phyloP scores from a whole-genome alignment of 768 basidiomycete species.

The Leucocoprinus leucothites region DNA sequence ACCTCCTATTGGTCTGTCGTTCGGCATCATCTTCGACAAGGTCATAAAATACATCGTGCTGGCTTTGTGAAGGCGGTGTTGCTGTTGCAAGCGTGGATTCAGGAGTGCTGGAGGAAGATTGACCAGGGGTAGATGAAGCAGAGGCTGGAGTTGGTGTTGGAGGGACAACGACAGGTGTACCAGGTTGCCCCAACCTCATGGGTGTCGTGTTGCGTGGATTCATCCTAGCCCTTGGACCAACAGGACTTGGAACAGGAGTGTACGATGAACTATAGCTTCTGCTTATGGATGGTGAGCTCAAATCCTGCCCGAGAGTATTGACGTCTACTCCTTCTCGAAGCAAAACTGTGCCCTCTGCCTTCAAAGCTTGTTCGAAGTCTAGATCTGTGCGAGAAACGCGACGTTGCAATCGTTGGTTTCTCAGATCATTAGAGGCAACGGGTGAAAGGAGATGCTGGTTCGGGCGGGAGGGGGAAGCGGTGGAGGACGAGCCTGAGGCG shows the following conservation, averaged over 20 bases:
- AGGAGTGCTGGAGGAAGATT: constrained; percentile 45
- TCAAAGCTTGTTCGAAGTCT: constrained; percentile 79
- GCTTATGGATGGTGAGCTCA: constrained; percentile 36
- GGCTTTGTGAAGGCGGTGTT: constrained; percentile 4
- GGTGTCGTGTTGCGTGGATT: constrained; percentile 2
- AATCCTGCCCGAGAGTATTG: constrained; percentile 56
- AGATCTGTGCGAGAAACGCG: constrained; percentile 72
- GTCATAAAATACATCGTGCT: constrained; percentile 7
- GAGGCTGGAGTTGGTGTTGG: constrained; percentile 56
- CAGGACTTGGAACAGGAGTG: constrained; percentile 29
- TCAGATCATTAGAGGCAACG: constrained; percentile 48
- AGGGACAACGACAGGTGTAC: constrained; percentile 62
- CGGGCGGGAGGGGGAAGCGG: constrained; percentile 9
- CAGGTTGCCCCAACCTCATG: constrained; percentile 31
- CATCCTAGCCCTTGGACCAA: constrained; percentile 8
- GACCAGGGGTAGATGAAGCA: constrained; percentile 16
- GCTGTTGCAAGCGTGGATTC: constrained; percentile 21
- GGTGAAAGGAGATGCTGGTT: constrained; percentile 42
- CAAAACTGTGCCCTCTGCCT: constrained; percentile 60
- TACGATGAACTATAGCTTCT: constrained; percentile 34
- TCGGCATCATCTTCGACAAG: constrained; percentile 1
- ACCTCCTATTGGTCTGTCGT: constrained; percentile 70
- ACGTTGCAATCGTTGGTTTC: constrained; percentile 33
- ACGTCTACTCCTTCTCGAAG: constrained; percentile 73
- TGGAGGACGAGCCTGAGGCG: constrained; percentile 28